A percentile compares a stretch with the other conserved stretches of the same genome.
Conservation (phyloP, 2,329 filamentous ascomycete species). For the Elsinoe ampelina region DNA sequence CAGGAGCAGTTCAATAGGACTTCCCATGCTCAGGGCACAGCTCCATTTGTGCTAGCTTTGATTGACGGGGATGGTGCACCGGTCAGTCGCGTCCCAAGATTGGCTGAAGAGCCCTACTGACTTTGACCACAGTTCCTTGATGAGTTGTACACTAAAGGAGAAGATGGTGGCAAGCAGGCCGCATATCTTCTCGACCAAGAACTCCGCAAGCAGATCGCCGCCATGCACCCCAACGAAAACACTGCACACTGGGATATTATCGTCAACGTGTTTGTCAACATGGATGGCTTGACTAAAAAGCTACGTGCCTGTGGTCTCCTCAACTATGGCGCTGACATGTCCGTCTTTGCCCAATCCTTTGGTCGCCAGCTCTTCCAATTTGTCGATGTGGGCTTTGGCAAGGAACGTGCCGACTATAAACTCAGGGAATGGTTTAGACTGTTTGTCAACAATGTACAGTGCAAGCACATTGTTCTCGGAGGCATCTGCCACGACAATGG, state of each 20-base stretch:
- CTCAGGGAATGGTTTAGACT: constrained; percentile 44
- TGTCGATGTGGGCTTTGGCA: constrained; percentile 51
- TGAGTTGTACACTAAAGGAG: constrained; percentile 32
- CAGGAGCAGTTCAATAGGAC: neutral
- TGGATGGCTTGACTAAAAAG: constrained; percentile 9
- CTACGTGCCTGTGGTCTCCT: constrained; percentile 8
- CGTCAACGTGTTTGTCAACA: constrained; percentile 33
- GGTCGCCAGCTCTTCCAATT: constrained; percentile 52
- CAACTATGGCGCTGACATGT: neutral
- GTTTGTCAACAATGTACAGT: constrained; percentile 50
- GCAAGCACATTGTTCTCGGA: constrained; percentile 56
- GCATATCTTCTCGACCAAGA: constrained; percentile 35
- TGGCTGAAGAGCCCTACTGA: neutral
- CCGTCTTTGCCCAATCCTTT: constrained; percentile 3
- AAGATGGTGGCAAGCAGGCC: constrained; percentile 38
- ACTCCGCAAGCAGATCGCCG: constrained; percentile 34
- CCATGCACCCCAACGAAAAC: constrained; percentile 30
- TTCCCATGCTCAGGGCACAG: constrained; percentile 21
- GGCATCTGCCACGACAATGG: constrained; percentile 50
- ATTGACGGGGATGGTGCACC: constrained; percentile 43
- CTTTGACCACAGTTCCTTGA: constrained; percentile 34
- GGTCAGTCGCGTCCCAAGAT: constrained; percentile 24
- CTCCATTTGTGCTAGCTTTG: constrained; percentile 37
- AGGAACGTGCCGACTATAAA: constrained; percentile 53
- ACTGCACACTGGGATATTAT: constrained; percentile 37